Base-by-base conservation (phyloP, 169 alveolate genomes). In the Haemoproteus tartakovskyi region DNA sequence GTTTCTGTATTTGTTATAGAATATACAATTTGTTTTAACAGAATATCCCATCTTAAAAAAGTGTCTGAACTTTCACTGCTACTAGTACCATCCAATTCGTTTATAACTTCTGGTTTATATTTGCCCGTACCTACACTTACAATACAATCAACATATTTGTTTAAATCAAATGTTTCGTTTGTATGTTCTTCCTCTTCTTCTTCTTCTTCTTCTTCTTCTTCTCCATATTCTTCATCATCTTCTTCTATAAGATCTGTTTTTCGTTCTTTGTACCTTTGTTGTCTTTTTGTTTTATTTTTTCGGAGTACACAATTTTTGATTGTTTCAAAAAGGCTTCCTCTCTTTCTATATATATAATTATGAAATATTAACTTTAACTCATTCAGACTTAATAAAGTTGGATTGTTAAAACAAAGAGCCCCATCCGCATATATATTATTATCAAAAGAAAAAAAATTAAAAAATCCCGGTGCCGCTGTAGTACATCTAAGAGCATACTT, bases 401-500 rank as follows among this genome's bases (percentile, higher is more conserved):
- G 96, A 59, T 92, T 92, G 89, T 92, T 92, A 24, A 93, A 89
- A 24, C 89, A 86, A 29, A 92, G 63, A 2, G 96, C 95, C 0
- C 96, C 96, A 40, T 92, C 96, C 2, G 86, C 92, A 59, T 79
- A 85, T 54, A 81, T 37, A 36, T 84, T 81, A 1, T 89, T 89
- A 45, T 90, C 92, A 11, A 88, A 62, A 37, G 79, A 74, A 54
- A 91, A 56, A 30, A 87, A 87, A 36, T 91, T 86, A 79, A 92
- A 92, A 61, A 86, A 92, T 4, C 89, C 92, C 0, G 94, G 94
- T 8, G 96, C 96, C 9, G 96, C 95, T 0, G 96, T 90, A 18
- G 96, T 90, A 5, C 95, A 92, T 11, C 95, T 60, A 43, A 92
- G 24, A 2, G 92, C 96, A 45, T 88, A 88, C 30, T 82, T 59